Evolutionary conservation across 352 stramenopile genomes (phyloP), one percentile per base, ranked within the genome.

Genomic region (Pythium biforme): DNA sequence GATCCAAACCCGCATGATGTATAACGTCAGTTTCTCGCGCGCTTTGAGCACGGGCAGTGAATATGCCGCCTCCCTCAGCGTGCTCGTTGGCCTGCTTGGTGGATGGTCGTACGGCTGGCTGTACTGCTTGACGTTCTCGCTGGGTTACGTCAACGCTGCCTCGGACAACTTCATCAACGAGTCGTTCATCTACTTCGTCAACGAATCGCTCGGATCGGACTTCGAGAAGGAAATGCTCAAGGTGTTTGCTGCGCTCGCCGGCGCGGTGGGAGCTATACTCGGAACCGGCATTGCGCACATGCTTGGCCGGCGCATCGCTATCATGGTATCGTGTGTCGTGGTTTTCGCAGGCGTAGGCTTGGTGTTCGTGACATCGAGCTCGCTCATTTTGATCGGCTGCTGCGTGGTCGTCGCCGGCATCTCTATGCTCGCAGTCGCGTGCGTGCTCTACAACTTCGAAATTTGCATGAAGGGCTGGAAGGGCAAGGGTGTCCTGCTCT

Each of bases 1-100:
- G 10, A 90, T 94, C 55, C 87, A 96, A 55, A 94, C 87, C 39
- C 85, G 87, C 31, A 96, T 96, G 85, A 96, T 96, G 87, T 96
- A 96, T 70, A 96, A 96, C 57, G 86, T 86, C 20, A 85, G 87
- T 41, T 96, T 96, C 47, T 94, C 87, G 15, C 82, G 82, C 43
- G 82, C 85, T 0, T 60, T 96, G 58, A 93, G 85, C 59, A 88
- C 83, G 40, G 87, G 84, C 26, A 92, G 86, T 62, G 85, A 96
- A 50, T 92, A 83, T 26, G 83, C 86, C 0, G 85, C 83, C 15
- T 89, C 82, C 27, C 64, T 96, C 56, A 92, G 81, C 52, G 74
- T 94, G 39, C 48, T 94, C 40, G 84, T 92, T 15, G 87, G 87
- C 23, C 59, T 78, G 0, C 64, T 94, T 19, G 80, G 78, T 58